Base-by-base conservation (phyloP, 805 yeast genomes). In the Saturnispora dispora region DNA sequence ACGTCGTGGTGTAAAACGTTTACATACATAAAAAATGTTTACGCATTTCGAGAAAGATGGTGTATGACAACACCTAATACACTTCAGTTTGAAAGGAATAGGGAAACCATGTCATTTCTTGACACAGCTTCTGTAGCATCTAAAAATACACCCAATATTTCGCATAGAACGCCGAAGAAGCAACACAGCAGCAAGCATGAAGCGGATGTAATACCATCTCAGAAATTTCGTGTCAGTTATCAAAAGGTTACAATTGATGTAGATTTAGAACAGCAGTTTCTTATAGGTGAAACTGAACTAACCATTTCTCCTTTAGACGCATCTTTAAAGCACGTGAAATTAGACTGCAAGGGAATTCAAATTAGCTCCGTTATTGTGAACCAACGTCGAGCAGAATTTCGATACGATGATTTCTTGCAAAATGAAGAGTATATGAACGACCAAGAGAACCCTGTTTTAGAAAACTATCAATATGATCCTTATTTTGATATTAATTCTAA, bases 161-260 rank as follows among this genome's bases (percentile, higher is more conserved):
- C 58, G 2, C 55, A 51, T 8, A 45, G 51, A 33, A 58, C 63
- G 13, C 61, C 63, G 6, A 53, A 50, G 44, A 55, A 54, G 44
- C 58, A 57, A 28, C 60, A 59, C 46, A 57, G 55, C 45, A 37
- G 45, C 18, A 58, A 57, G 36, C 56, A 61, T 45, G 67, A 63
- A 8, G 48, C 55, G 9, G 64, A 58, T 25, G 54, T 57, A 35
- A 47, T 57, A 5, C 64, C 68, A 1, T 52, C 63, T 1, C 83
- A 78, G 55, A 63, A 65, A n/a, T 81, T 86, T 64, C 81, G 77
- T 59, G 77, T 91, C 22, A 89, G 91, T 4, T 95, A 89, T 64
- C 97, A 91, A 65, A 77, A 85, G 57, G 85, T 91, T 13, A 75
- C 78, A 25, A 68, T 91, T 18, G 96, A 90, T 63, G 79, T 91